Base-by-base conservation (phyloP, 768 basidiomycete species). In the Ephemerocybe angulata region DNA sequence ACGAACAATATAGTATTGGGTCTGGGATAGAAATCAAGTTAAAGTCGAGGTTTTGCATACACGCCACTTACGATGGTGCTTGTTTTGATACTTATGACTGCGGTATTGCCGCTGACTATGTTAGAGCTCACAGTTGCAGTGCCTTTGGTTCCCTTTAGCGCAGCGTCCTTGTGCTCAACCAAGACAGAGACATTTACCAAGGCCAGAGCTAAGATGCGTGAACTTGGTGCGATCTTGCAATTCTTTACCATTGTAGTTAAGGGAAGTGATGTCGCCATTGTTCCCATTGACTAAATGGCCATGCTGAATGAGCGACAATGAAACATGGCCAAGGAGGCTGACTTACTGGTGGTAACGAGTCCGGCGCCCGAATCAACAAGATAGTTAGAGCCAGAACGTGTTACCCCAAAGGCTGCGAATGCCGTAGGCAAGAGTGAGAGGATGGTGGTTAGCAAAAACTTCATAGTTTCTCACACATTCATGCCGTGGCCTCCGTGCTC, bases 371-470 rank as follows among this genome's bases (percentile, higher is more conserved):
- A 73, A 62, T 79, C 77, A 24, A 77, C 75, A 6, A 73, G 44
- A 62, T 76, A 52, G 43, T 72, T 72, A 25, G 53, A 60, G 6
- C 75, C 74, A 22, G 75, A 77, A 17, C 71, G 75, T 5, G 74
- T 75, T 21, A 77, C 69, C 1, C 77, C 78, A 56, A 79, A 79
- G 7, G 76, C 74, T 11, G 77, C 76, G 35, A 75, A 73, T n/a
- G 63, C 70, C 27, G 58, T 60, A 6, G 73, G 70, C 30, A 30
- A 70, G 50, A 55, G 22, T 8, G 49, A 44, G 41, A 69, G 29
- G 44, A 69, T 52, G 37, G 58, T 60, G 49, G 67, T 11, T 54
- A 62, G 56, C 31, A 60, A 48, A 47, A 62, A 58, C 58, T 61
- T 64, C 63, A 68, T 71, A 41, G 58, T 54, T 7, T 21, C 37